Evolutionary conservation across 169 alveolate genomes (phyloP), one percentile per base, ranked within the genome.

Genomic region (Plasmodium vivax): DNA sequence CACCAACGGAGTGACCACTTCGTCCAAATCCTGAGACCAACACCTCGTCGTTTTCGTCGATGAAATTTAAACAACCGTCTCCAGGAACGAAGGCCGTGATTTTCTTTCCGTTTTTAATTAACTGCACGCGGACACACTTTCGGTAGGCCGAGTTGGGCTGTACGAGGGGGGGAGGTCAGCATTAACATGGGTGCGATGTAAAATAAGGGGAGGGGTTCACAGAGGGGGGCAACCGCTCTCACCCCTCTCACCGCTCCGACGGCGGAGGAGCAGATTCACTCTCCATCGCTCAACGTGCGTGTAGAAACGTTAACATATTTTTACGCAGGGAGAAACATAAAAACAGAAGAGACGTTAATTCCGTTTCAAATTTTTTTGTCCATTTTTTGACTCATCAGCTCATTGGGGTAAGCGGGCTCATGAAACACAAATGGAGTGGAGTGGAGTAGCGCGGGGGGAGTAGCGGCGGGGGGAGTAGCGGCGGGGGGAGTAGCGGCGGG

Each of bases 71-170:
- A 95, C 99, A 99, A 97, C 99, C 99, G 95, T 98, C 99, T 94
- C 99, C 98, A 38, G 99, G 99, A 81, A 99, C 99, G 98, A 99
- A 99, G 62, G 99, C 99, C 47, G 99, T 98, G 92, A 99, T 98
- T 96, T 98, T 98, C 97, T 99, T 99, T 93, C 99, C 99, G 97
- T 99, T 99, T 97, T 99, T 99, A 97, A 99, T 99, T 84, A 99
- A 98, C 94, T 99, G 99, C 88, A 99, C 99, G 94, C 99, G 99
- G 71, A 99, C 99, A 97, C 99, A 99, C 98, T 99, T 99, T 95
- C 99, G 99, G 95, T 99, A 99, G 92, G 99, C 99, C 72, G 99
- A 99, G 99, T 99, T 99, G 51, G 99, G 99, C 99, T 98, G 96
- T 14, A 81, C n/a, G 43, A 43, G 1, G 5, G 23, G 36, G 36